Evolutionary conservation across 768 basidiomycete genomes (phyloP).

Genomic region (Termitomyces bulborhizus): DNA sequence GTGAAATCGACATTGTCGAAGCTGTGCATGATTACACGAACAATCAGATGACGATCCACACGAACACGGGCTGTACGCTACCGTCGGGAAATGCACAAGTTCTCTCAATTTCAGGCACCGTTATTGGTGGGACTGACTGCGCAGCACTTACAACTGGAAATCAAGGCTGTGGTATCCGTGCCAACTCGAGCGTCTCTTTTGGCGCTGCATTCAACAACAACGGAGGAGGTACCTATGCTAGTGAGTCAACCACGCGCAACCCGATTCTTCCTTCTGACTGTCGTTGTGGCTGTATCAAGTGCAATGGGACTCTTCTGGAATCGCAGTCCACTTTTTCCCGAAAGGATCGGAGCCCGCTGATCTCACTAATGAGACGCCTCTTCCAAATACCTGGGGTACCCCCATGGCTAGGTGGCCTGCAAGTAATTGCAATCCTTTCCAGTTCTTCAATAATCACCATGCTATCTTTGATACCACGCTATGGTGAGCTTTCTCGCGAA

Average conservation of each 20-base stretch:
- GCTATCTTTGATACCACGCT: constrained; percentile 85
- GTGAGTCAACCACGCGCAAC: constrained; percentile 39
- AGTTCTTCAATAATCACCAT: constrained; percentile 72
- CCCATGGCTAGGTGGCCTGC: constrained; percentile 81
- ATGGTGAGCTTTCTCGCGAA: constrained; percentile 42
- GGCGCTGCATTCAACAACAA: constrained; percentile 84
- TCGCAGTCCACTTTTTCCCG: constrained; percentile 80
- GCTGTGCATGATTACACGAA: constrained; percentile 77
- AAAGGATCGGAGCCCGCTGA: constrained; percentile 70
- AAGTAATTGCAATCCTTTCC: constrained; percentile 63
- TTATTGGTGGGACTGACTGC: constrained; percentile 71
- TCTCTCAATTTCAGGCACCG: constrained; percentile 53
- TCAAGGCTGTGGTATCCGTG: constrained; percentile 77
- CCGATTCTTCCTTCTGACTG: neutral
- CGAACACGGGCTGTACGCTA: constrained; percentile 63
- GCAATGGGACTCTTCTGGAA: constrained; percentile 72
- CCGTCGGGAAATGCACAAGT: constrained; percentile 36
- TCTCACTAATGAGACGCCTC: constrained; percentile 64
- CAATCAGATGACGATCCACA: constrained; percentile 82
- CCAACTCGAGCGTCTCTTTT: constrained; percentile 55
- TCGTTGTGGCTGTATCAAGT: constrained; percentile 30
- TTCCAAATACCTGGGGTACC: constrained; percentile 69
- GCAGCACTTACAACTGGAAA: constrained; percentile 65
- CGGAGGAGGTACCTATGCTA: constrained; percentile 86
- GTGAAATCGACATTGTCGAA: constrained; percentile 84